These are phyloP conservation scores for Rubia peregrina DNA, from an alignment of 305 asterid species.

Conservation along the genomic window DNA sequence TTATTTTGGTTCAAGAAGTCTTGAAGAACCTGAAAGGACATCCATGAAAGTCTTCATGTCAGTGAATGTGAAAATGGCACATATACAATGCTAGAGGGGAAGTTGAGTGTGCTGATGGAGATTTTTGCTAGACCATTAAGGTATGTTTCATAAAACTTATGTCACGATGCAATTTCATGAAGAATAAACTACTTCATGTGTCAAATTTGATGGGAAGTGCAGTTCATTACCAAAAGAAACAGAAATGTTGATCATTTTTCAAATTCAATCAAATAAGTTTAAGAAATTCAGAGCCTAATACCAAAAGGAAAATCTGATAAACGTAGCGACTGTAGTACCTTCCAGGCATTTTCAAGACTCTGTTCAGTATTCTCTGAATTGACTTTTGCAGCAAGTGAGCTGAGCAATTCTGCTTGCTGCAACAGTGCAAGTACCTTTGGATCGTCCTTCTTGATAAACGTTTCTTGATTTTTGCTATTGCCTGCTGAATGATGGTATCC, in stretches of 20 bases:
- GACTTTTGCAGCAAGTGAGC: conserved; percentile 84
- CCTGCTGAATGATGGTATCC: conserved; percentile 35
- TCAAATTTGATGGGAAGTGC: background rate
- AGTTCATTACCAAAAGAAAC: background rate
- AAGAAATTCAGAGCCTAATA: background rate
- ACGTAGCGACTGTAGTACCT: conserved; percentile 32
- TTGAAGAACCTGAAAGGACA: conserved; percentile 56
- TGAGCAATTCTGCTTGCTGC: conserved; percentile 97
- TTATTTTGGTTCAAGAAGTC: conserved; percentile 69
- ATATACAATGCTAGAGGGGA: background rate
- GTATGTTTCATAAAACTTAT: background rate
- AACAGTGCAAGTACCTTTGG: conserved; percentile 78
- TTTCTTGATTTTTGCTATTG: conserved; percentile 46
- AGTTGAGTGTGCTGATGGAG: background rate
- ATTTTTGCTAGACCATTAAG: background rate
- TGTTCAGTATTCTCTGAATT: conserved; percentile 71
- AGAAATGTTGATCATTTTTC: conserved; percentile 1
- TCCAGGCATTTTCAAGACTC: conserved; percentile 86
- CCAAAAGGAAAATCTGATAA: background rate
- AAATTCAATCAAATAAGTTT: background rate
- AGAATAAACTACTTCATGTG: background rate
- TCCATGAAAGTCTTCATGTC: conserved; percentile 5
- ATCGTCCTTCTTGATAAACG: conserved; percentile 88
- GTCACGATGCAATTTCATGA: background rate
- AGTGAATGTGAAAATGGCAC: conserved; percentile 11